Evolutionary conservation across 2,329 filamentous ascomycete genomes (phyloP), one percentile per base, ranked within the genome.

Genomic region (Fusarium pininemorale): DNA sequence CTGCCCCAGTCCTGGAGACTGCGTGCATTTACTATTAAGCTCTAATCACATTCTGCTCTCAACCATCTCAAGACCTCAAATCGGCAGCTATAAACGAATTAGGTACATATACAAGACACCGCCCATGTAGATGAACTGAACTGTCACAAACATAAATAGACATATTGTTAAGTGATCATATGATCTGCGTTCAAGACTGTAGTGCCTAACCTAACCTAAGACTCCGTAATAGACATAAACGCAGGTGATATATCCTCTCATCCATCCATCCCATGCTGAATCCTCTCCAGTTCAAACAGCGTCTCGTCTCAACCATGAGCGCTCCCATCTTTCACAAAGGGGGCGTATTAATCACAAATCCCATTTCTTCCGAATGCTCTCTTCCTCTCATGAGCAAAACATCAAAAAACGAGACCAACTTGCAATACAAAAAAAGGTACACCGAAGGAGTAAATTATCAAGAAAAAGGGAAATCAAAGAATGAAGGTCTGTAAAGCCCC

Each of bases 361-460:
- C 63, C 63, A 56, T 61, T 61, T 66, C 65, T 45, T 64, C 62
- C 39, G 47, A 56, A 56, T 45, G 58, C 65, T 70, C 62, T 69
- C 47, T 59, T 55, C 65, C 68, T 55, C 71, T 63, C 51, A 55
- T 55, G 57, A 65, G 76, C 51, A 66, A 41, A 72, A 63, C 65
- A 70, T 64, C 60, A 67, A 57, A 64, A 68, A 73, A 69, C 68
- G 71, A 75, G 63, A 54, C 55, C 71, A 73, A 75, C 59, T 72
- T 72, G 63, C 69, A 79, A 78, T 70, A 62, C 51, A 56, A 54
- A 57, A 66, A 70, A 72, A 79, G 72, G 75, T 81, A 80, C 78
- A 81, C 73, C 66, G 78, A 80, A 81, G 63, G 69, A 62, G 70
- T 65, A 75, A 77, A 79, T 80, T 79, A 81, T 79, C 77, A 79